phyloP scores from a whole-genome alignment of 352 stramenopile species.

The Peronospora destructor region DNA sequence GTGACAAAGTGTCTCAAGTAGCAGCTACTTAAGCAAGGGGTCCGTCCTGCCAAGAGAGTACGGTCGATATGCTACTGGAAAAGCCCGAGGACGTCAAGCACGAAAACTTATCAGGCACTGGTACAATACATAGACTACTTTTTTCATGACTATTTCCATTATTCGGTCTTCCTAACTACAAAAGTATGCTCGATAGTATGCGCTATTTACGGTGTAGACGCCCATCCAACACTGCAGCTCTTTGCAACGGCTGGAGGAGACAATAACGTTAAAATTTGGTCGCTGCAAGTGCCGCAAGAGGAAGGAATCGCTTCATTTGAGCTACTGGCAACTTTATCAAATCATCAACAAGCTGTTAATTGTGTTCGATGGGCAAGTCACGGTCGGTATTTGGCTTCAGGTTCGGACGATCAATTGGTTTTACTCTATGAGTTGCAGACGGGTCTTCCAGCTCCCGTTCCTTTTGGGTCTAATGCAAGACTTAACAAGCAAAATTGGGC shows the following conservation, averaged over 20 bases:
- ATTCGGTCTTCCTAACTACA: too few species aligned
- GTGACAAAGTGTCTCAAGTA: too few species aligned
- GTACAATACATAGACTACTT: slow-evolving; percentile 12
- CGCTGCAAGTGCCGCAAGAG: slow-evolving; percentile 29
- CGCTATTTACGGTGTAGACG: slow-evolving; percentile 82
- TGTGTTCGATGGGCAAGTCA: slow-evolving; percentile 78
- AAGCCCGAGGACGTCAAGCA: slow-evolving; percentile 75
- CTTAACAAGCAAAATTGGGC: slow-evolving; percentile 84
- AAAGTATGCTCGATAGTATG: slow-evolving; percentile 26
- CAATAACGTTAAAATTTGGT: slow-evolving; percentile 83
- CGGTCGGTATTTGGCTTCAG: slow-evolving; percentile 73
- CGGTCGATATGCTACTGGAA: slow-evolving; percentile 59
- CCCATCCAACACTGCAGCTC: slow-evolving; percentile 60
- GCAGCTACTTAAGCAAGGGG: too few species aligned
- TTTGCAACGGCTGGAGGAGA: slow-evolving; percentile 79
- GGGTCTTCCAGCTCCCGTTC: slow-evolving; percentile 52
- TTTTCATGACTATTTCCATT: too few species aligned
- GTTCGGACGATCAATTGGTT: slow-evolving; percentile 78
- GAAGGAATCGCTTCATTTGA: slow-evolving; percentile 63
- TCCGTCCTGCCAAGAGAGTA: too few species aligned
- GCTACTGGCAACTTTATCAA: slow-evolving; percentile 69
- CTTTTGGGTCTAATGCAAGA: slow-evolving; percentile 71
- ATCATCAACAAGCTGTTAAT: slow-evolving; percentile 83
- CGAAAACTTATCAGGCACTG: slow-evolving; percentile 58
- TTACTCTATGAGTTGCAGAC: slow-evolving; percentile 76